Conservation (phyloP, 2,329 filamentous ascomycete genomes). For the Lojkania enalia region DNA sequence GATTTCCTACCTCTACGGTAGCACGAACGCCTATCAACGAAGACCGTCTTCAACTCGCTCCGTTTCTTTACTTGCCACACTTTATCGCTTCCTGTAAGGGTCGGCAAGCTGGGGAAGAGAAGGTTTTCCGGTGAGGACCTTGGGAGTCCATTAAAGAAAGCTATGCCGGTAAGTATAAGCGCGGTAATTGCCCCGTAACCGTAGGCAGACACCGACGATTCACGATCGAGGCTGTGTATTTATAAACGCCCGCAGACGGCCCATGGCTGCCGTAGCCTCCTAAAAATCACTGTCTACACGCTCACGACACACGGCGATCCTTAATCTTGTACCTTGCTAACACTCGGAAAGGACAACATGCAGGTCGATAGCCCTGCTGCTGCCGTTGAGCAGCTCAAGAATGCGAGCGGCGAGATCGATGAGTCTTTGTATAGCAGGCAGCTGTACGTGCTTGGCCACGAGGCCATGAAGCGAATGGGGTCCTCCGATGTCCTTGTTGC, state of each 20-base stretch:
- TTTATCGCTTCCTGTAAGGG: constrained; percentile 28
- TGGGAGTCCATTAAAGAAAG: constrained; percentile 46
- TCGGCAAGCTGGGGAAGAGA: constrained; percentile 51
- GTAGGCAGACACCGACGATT: constrained; percentile 15
- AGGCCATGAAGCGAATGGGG: constrained; percentile 98
- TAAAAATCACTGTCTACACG: too few relatives aligned
- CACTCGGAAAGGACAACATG: constrained; percentile 58
- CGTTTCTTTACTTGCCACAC: constrained; percentile 13
- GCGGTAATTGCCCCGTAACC: constrained; percentile 3
- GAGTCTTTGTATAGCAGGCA: constrained; percentile 70
- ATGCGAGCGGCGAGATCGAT: constrained; percentile 64
- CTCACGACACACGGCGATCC: constrained; percentile 15
- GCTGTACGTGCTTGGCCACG: constrained; percentile 73
- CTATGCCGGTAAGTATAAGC: constrained; percentile 44
- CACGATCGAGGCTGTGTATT: constrained; percentile 29
- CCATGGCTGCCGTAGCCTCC: constrained; percentile 10
- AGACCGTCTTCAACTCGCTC: constrained; percentile 1
- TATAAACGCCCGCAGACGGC: constrained; percentile 21
- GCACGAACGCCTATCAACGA: too few relatives aligned
- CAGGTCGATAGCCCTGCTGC: constrained; percentile 63
- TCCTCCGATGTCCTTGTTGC: constrained; percentile 92
- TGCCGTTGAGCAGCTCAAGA: constrained; percentile 62
- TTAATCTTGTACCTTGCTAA: not conserved
- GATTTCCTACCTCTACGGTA: too few relatives aligned
- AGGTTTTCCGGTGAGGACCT: constrained; percentile 43